These are phyloP conservation scores for Metschnikowia reukaufii DNA, from an alignment of 805 yeast species.

Conservation along the genomic window DNA sequence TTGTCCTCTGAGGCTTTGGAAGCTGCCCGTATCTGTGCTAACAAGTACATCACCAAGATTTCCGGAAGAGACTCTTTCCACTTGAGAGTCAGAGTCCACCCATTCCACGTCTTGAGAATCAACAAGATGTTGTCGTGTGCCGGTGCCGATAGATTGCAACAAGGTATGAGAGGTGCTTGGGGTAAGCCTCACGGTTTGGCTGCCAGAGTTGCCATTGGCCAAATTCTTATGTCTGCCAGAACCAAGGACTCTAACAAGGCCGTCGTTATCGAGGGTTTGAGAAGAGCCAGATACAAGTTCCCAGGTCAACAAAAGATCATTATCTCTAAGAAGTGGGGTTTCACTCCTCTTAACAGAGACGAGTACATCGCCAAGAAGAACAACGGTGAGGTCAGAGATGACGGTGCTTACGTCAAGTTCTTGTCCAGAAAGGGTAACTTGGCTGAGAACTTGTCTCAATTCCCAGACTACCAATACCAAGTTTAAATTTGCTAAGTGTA, in stretches of 20 bases:
- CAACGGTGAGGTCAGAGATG: conserved; percentile 98
- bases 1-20: conserved; percentile 99
- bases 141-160: conserved; percentile 99
- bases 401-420: conserved; percentile 99
- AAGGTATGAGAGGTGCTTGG: conserved; percentile 99
- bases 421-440: conserved; percentile 94
- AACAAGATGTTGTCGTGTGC: conserved; percentile 99
- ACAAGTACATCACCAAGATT: conserved; percentile 97
- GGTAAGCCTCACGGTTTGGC: conserved; percentile 99
- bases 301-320: conserved; percentile 99
- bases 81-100: conserved; percentile 99
- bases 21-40: conserved; percentile 99
- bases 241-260: conserved; percentile 98
- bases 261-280: conserved; percentile 96
- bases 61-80: conserved; percentile 99
- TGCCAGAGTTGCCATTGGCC: conserved; percentile 99
- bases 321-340: conserved; percentile 99
- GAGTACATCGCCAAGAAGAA: conserved; percentile 93
- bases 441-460: conserved; percentile 84
- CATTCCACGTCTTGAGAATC: conserved; percentile 99
- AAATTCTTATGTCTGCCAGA: conserved; percentile 96
- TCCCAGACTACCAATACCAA: conserved; percentile 81
- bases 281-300: conserved; percentile 99
- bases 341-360: conserved; percentile 98
- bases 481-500: conserved; percentile 29